Conservation (phyloP, 2,329 filamentous ascomycete species). For the Claviceps maximensis region DNA sequence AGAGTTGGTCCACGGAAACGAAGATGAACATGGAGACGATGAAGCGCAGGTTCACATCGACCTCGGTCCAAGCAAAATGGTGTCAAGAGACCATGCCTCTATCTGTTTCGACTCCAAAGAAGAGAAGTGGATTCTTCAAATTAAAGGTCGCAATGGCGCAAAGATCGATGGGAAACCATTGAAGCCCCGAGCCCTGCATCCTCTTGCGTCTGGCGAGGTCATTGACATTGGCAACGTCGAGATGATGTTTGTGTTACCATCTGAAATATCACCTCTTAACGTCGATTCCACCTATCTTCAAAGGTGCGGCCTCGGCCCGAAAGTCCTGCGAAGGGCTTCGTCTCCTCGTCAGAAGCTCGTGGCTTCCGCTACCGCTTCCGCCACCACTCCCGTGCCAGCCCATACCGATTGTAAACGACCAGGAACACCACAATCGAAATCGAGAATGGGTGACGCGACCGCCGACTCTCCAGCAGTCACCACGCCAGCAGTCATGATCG, state of each 20-base stretch:
- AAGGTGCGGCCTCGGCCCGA: constrained; percentile 43
- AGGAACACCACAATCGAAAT: constrained; percentile 43
- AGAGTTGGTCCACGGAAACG: constrained; percentile 28
- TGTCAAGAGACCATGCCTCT: constrained; percentile 63
- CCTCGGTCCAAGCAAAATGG: constrained; percentile 69
- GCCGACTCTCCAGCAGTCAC: constrained; percentile 21
- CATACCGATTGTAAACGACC: constrained; percentile 47
- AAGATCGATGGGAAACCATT: constrained; percentile 65
- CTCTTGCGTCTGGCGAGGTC: constrained; percentile 74
- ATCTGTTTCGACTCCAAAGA: constrained; percentile 58
- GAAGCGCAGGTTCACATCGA: constrained; percentile 65
- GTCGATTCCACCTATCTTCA: constrained; percentile 59
- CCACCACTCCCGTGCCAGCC: constrained; percentile 31
- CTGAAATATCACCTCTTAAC: constrained; percentile 49
- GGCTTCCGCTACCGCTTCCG: constrained; percentile 16
- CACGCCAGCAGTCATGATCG: constrained; percentile 24
- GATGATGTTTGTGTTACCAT: constrained; percentile 97
- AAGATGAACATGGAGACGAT: constrained; percentile 29
- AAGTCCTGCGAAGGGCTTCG: constrained; percentile 16
- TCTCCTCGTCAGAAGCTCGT: constrained; percentile 32
- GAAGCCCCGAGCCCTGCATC: constrained; percentile 50
- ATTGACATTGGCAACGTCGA: constrained; percentile 86
- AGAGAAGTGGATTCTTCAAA: constrained; percentile 68
- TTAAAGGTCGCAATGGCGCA: constrained; percentile 85
- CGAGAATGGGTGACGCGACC: constrained; percentile 12